Conservation (phyloP, 768 basidiomycete species). For the Collybiopsis confluens region DNA sequence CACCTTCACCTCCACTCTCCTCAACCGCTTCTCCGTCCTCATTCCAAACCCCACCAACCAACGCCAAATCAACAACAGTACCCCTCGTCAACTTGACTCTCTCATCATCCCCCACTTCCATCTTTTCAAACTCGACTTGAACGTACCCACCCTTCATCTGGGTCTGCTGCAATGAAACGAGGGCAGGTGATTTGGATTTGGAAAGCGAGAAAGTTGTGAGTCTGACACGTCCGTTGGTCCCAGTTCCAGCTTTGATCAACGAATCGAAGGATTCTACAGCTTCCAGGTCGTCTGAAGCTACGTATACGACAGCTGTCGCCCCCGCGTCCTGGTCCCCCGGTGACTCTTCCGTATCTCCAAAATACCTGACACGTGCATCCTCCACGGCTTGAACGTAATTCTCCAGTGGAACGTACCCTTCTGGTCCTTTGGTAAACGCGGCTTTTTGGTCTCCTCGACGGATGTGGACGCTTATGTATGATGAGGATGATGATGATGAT, state of each 20-base stretch:
- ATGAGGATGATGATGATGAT: too few relatives aligned
- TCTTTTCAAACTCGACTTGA: constrained; percentile 44
- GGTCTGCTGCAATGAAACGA: background rate
- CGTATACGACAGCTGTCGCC: constrained; percentile 39
- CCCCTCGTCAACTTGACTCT: constrained; percentile 53
- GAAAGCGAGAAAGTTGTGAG: background rate
- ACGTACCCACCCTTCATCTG: constrained; percentile 36
- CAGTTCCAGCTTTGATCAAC: constrained; percentile 32
- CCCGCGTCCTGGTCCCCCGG: constrained; percentile 22
- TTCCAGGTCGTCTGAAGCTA: constrained; percentile 61
- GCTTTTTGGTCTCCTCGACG: constrained; percentile 58
- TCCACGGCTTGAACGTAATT: constrained; percentile 43
- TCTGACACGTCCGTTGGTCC: constrained; percentile 23
- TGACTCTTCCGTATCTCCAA: too few relatives aligned
- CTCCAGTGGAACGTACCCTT: constrained; percentile 42
- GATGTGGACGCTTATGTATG: constrained; percentile 57
- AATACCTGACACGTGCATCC: too few relatives aligned
- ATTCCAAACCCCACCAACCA: constrained; percentile 61
- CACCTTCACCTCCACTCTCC: constrained; percentile 50
- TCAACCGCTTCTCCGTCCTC: constrained; percentile 24
- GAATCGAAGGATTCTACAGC: constrained; percentile 40
- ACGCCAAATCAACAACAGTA: constrained; percentile 64
- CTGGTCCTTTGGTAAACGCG: constrained; percentile 37
- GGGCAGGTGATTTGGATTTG: background rate
- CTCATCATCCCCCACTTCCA: constrained; percentile 13